A percentile compares a stretch with the other conserved stretches of the same genome.
Evolutionary conservation across 1,284 basidiomycete genomes (phyloP).

Genomic region (Fomitopsis betulina): DNA sequence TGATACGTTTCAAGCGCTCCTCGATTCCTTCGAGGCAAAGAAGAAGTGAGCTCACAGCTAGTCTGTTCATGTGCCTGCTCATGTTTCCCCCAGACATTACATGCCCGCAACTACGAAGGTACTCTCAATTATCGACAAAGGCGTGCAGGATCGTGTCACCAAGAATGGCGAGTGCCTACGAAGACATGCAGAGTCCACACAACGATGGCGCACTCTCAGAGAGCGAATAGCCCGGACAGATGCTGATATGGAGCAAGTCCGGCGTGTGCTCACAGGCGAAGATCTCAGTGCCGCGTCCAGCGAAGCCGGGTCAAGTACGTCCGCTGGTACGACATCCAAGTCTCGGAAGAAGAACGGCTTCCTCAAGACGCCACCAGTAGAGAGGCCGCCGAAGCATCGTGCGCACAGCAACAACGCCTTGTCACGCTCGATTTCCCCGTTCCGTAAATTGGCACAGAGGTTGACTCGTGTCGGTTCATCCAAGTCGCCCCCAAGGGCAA

Average conservation of each 20-base stretch:
- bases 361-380: constrained; percentile 59
- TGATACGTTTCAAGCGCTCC: constrained; percentile 59
- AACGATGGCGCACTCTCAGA: constrained; percentile 75
- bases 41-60: constrained; percentile 56
- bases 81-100: constrained; percentile 60
- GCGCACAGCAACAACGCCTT: constrained; percentile 50
- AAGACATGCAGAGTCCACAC: constrained; percentile 79
- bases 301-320: constrained; percentile 65
- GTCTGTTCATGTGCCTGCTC: constrained; percentile 2
- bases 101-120: constrained; percentile 91
- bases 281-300: constrained; percentile 44
- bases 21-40: constrained; percentile 79
- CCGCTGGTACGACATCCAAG: constrained; percentile 44
- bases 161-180: constrained; percentile 93
- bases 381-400: constrained; percentile 28
- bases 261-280: constrained; percentile 50
- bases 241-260: constrained; percentile 73
- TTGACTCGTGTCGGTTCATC: constrained; percentile 45
- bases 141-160: constrained; percentile 84
- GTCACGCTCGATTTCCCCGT: constrained; percentile 71
- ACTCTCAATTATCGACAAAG: constrained; percentile 89
- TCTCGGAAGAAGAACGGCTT: constrained; percentile 38
- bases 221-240: constrained; percentile 77
- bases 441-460: constrained; percentile 69
- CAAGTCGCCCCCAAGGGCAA: constrained; percentile 29